Base-by-base conservation (phyloP, 2,329 filamentous ascomycete genomes). In the Fusarium irregulare region DNA sequence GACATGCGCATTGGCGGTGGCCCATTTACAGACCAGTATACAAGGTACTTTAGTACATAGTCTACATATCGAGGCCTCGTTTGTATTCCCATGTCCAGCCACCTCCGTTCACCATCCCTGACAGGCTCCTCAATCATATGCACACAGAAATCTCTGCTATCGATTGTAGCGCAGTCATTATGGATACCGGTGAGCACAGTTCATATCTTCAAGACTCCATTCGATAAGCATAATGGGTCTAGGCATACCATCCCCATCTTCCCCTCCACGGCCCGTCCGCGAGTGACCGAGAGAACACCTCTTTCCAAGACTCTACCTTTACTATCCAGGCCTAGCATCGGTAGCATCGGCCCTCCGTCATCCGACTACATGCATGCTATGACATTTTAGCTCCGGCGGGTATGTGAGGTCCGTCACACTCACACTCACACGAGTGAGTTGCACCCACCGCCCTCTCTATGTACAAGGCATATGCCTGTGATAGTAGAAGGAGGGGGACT, bases 311-410 rank as follows among this genome's bases (percentile, higher is more conserved):
- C 32, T 51, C 18, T 41, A 27, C 42, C 45, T 58, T 65, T 66
- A 59, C 73, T 27, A 60, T 67, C 69, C 57, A 44, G 61, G 63
- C 51, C 63, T 73, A 74, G 64, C 46, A 64, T 64, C 47, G 21
- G 60, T 71, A 66, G 46, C 64, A 71, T 71, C 68, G 56, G 56
- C 51, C 60, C 65, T 70, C 62, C 50, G 61, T 58, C 63, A 61
- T 72, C 66, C 64, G 60, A 65, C 54, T 67, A 59, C 60, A 75
- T 74, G 71, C 73, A 74, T 76, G 71, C 69, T 68, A 74, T 64
- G 66, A 41, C 23, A 48, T 70, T 51, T 67, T 75, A 77, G 76
- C 73, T 58, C 53, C 71, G 75, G 76, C 76, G 76, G 75, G 73
- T 76, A 77, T 72, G 70, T 73, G 69, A 70, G 63, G 41, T 55